Conservation (phyloP, 805 yeast species). For the Cyberlindnera mrakii region DNA sequence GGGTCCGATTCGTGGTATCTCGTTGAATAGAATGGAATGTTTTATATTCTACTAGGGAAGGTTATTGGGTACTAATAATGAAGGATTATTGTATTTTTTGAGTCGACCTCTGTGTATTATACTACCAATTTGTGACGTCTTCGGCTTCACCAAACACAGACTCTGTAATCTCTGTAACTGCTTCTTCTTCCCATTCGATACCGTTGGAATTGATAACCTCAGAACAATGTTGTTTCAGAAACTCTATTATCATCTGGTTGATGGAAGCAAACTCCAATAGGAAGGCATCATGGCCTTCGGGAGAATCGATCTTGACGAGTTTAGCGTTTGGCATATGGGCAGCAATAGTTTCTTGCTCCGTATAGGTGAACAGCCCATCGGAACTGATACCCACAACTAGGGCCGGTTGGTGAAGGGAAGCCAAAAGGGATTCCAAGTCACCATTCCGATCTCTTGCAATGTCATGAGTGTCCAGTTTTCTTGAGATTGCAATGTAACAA, state of each 20-base stretch:
- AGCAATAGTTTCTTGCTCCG: slow-evolving; percentile 86
- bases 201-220: slow-evolving; percentile 48
- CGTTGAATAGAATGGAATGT: slow-evolving; percentile 9
- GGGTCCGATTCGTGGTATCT: slow-evolving; percentile 13
- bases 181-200: slow-evolving; percentile 38
- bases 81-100: background rate
- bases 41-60: background rate
- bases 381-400: slow-evolving; percentile 84
- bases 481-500: slow-evolving; percentile 88
- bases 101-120: background rate
- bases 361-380: slow-evolving; percentile 87
- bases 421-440: slow-evolving; percentile 43
- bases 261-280: slow-evolving; percentile 82
- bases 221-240: slow-evolving; percentile 51
- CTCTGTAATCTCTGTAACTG: slow-evolving; percentile 40
- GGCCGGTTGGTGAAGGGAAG: slow-evolving; percentile 63
- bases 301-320: slow-evolving; percentile 73
- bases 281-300: slow-evolving; percentile 98
- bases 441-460: slow-evolving; percentile 67
- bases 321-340: slow-evolving; percentile 62
- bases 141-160: slow-evolving; percentile 92
- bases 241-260: slow-evolving; percentile 61
- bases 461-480: slow-evolving; percentile 94
- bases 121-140: slow-evolving; percentile 86
- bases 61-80: background rate